Percentiles rank a stretch among this genome's conserved stretches.
phyloP scores from a whole-genome alignment of 768 basidiomycete species.

The Tylopilus cervinicoccineus region DNA sequence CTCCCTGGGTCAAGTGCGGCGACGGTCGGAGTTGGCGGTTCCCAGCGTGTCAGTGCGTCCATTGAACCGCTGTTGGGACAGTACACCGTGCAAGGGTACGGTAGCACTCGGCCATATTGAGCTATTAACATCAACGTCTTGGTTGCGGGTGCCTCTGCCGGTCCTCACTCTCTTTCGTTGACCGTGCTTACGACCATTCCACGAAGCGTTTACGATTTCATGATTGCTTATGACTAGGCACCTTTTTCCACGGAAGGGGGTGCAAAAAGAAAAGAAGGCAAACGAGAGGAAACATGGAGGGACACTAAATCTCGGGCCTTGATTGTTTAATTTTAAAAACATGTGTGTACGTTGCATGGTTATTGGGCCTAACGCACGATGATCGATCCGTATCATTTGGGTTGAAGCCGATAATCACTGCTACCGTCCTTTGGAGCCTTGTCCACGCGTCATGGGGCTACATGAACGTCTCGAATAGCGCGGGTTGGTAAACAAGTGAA shows the following conservation, averaged over 20 bases:
- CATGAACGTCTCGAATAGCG: too few relatives aligned
- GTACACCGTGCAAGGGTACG: slow-evolving; percentile 10
- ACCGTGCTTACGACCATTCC: background rate
- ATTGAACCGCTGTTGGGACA: slow-evolving; percentile 17
- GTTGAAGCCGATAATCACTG: too few relatives aligned
- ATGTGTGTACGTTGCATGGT: too few relatives aligned
- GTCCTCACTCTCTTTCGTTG: too few relatives aligned
- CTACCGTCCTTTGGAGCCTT: too few relatives aligned
- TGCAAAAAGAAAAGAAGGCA: background rate
- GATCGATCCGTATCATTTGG: too few relatives aligned
- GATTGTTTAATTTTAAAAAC: background rate
- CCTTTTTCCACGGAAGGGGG: background rate
- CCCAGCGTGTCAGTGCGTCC: background rate
- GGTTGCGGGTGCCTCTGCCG: background rate
- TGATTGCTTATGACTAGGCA: background rate
- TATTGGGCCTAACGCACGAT: too few relatives aligned
- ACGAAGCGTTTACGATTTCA: background rate
- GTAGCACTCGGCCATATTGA: slow-evolving; percentile 8
- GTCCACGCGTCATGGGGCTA: too few relatives aligned
- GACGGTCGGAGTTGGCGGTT: background rate
- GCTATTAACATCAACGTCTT: background rate
- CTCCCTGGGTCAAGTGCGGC: background rate
- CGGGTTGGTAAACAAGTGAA: too few relatives aligned
- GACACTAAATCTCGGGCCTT: background rate
- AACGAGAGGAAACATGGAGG: too few relatives aligned